Percentiles rank a stretch among this genome's conserved stretches.
Evolutionary conservation across 345 rosid genomes (phyloP).

Genomic region (Gossypium arboreum): DNA sequence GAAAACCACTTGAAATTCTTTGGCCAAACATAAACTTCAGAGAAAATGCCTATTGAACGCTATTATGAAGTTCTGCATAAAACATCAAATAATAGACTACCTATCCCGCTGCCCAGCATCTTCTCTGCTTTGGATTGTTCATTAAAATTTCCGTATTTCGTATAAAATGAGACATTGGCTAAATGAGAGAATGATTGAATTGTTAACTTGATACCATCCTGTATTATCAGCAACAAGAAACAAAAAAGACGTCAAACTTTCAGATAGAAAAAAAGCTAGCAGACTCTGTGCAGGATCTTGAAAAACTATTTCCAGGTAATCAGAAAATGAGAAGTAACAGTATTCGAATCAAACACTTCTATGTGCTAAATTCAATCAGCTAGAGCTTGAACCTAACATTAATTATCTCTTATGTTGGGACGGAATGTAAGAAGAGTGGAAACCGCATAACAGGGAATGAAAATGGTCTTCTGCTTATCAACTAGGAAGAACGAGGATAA

Average conservation of each 20-base stretch:
- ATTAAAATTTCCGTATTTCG: constrained; percentile 26
- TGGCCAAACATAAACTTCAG: constrained; percentile 15
- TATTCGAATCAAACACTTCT: constrained; percentile 9
- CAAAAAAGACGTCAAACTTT: constrained; percentile 5
- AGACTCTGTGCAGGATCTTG: background rate
- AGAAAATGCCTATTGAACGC: constrained; percentile 1
- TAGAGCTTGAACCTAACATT: background rate
- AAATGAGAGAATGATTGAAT: constrained; percentile 61
- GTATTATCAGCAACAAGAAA: constrained; percentile 25
- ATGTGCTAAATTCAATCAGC: background rate
- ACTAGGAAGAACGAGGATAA: background rate
- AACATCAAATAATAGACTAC: constrained; percentile 28
- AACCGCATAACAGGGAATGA: background rate
- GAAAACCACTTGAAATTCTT: background rate
- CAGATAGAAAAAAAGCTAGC: background rate
- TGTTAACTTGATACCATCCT: constrained; percentile 77
- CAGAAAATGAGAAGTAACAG: constrained; percentile 9
- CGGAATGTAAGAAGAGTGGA: background rate
- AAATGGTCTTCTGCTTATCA: constrained; percentile 1
- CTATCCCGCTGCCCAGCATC: constrained; percentile 84
- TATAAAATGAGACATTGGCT: constrained; percentile 36
- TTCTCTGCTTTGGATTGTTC: constrained; percentile 64
- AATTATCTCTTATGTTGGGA: constrained; percentile 6
- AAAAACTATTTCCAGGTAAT: background rate
- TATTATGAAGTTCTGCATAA: background rate